These are phyloP conservation scores for Fonsecaea monophora DNA, from an alignment of 2,329 filamentous ascomycete genomes.

Conservation along the genomic window DNA sequence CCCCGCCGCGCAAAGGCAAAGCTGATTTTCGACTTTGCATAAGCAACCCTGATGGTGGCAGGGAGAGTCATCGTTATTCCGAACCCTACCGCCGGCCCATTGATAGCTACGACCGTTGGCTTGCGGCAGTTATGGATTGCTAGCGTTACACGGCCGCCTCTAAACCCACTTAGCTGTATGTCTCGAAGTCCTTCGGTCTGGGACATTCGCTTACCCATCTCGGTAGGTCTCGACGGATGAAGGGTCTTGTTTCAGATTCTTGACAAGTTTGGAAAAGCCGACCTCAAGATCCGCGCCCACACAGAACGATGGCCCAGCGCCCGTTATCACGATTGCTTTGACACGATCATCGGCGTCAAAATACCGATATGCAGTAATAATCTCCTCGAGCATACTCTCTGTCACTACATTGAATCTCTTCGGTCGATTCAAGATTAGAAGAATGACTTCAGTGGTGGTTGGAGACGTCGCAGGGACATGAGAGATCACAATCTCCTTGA, in stretches of 20 bases:
- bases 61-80: conserved; percentile 68
- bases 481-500: conserved; percentile 31
- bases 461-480: conserved; percentile 25
- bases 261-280: conserved; percentile 54
- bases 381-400: conserved; percentile 56
- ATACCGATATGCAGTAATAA: conserved; percentile 53
- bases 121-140: conserved; percentile 66
- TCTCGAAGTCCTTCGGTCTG: too few relatives aligned
- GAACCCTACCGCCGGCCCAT: conserved; percentile 66
- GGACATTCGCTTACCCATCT: too few relatives aligned
- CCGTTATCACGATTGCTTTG: conserved; percentile 62
- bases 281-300: conserved; percentile 64
- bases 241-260: conserved; percentile 62
- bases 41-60: conserved; percentile 59
- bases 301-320: conserved; percentile 60
- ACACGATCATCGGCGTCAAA: conserved; percentile 63
- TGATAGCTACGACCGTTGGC: conserved; percentile 64
- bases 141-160: conserved; percentile 55
- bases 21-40: conserved; percentile 63
- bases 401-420: conserved; percentile 67
- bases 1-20: conserved; percentile 76
- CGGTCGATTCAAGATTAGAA: conserved; percentile 62
- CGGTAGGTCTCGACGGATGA: neutral
- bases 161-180: neutral
- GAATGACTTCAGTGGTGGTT: conserved; percentile 49